Evolutionary conservation across 2,329 filamentous ascomycete species (phyloP).

Genomic region (Penicillium brevicompactum): DNA sequence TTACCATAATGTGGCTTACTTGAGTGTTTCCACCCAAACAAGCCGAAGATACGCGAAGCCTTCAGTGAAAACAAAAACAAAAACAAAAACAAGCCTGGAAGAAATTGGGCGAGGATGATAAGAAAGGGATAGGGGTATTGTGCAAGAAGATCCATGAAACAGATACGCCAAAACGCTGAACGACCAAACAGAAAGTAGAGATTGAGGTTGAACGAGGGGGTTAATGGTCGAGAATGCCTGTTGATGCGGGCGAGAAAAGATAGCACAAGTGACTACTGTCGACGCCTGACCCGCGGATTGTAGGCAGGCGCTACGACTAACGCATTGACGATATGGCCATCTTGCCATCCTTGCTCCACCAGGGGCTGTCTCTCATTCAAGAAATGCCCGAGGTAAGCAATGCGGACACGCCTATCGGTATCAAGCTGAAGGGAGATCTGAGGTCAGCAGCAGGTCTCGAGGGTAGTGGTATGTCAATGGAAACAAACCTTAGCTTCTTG

Average conservation of each 20-base stretch:
- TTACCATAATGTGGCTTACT: too few relatives aligned
- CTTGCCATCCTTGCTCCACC: slow-evolving; percentile 71
- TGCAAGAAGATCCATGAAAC: slow-evolving; percentile 21
- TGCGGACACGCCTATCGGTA: slow-evolving; percentile 61
- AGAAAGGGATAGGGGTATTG: slow-evolving; percentile 27
- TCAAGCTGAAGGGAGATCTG: slow-evolving; percentile 52
- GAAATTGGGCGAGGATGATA: background rate
- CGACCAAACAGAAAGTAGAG: background rate
- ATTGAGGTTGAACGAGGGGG: background rate
- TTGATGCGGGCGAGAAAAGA: background rate
- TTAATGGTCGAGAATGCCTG: background rate
- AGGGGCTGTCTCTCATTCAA: slow-evolving; percentile 70
- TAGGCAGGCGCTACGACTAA: slow-evolving; percentile 57
- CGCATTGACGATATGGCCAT: slow-evolving; percentile 75
- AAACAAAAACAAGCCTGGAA: too few relatives aligned
- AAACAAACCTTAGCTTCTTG: slow-evolving; percentile 64
- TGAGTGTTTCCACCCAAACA: too few relatives aligned
- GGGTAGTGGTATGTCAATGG: background rate
- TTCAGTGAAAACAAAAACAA: too few relatives aligned
- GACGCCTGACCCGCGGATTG: background rate
- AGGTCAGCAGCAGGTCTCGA: slow-evolving; percentile 7
- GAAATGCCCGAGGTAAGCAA: slow-evolving; percentile 80
- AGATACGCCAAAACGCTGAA: slow-evolving; percentile 23
- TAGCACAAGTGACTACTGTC: background rate
- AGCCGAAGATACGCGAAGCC: too few relatives aligned